Evolutionary conservation across 768 basidiomycete species (phyloP).

Genomic region (Macrolepiota dolichaula): DNA sequence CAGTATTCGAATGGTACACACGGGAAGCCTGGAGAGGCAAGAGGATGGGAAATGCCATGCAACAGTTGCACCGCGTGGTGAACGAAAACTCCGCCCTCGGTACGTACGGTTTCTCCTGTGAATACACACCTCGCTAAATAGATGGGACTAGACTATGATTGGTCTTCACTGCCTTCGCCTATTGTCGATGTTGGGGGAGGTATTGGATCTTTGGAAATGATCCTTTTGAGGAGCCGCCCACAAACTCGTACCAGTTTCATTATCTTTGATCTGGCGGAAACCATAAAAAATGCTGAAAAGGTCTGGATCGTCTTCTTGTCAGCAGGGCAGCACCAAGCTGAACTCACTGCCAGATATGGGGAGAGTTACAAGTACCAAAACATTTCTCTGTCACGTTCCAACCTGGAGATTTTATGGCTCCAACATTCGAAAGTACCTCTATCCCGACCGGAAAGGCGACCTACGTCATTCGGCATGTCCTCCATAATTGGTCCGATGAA

Average conservation of each 20-base stretch:
- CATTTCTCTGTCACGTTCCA: neutral
- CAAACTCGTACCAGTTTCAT: neutral
- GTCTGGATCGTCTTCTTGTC: neutral
- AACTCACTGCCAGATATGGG: neutral
- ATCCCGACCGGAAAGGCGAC: constrained; percentile 4
- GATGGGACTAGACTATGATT: neutral
- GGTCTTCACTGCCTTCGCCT: neutral
- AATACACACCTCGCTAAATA: neutral
- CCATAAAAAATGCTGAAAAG: constrained; percentile 1
- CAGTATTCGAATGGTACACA: constrained; percentile 2
- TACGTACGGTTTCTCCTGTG: neutral
- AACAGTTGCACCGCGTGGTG: neutral
- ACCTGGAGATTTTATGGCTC: constrained; percentile 1
- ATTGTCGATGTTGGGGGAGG: constrained; percentile 8
- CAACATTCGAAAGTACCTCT: neutral
- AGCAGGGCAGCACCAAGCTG: neutral
- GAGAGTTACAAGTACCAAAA: neutral
- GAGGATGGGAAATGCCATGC: constrained; percentile 5
- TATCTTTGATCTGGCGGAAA: neutral
- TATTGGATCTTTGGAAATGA: constrained; percentile 2
- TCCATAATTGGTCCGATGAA: constrained; percentile 6
- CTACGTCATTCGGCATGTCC: constrained; percentile 6
- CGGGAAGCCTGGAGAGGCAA: constrained; percentile 5
- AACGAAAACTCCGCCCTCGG: neutral
- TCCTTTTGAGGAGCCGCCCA: neutral